Evolutionary conservation across 495 filamentous ascomycete species (phyloP).

Genomic region (Massariosphaeria phaeospora): DNA sequence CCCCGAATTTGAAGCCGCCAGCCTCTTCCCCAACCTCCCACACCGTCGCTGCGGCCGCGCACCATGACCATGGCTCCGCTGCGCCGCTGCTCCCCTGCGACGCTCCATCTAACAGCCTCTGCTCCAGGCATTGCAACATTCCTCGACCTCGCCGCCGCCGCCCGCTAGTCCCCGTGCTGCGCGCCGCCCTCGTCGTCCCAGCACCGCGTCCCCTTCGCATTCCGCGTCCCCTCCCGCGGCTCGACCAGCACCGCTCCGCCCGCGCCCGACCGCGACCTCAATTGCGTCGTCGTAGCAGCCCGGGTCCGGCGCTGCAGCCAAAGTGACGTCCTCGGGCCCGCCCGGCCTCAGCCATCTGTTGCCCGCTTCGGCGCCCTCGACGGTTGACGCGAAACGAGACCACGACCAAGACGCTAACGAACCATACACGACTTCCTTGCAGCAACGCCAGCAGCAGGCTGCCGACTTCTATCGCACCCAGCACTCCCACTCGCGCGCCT

Average conservation of each 20-base stretch:
- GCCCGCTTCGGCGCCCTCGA: constrained; percentile 4
- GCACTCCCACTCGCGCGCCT: constrained; percentile 43
- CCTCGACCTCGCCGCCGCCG: constrained; percentile 18
- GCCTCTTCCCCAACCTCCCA: constrained; percentile 30
- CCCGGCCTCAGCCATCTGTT: constrained; percentile 33
- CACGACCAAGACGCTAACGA: constrained; percentile 50
- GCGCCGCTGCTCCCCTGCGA: constrained; percentile 27
- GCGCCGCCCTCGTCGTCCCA: not conserved
- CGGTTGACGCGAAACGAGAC: constrained; percentile 52
- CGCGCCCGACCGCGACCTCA: constrained; percentile 2
- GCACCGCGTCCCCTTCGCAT: not conserved
- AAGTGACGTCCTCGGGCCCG: constrained; percentile 31
- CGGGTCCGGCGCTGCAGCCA: constrained; percentile 21
- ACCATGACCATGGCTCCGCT: constrained; percentile 15
- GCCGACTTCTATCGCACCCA: constrained; percentile 33
- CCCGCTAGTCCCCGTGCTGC: constrained; percentile 23
- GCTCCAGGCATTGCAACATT: constrained; percentile 27
- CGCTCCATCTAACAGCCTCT: constrained; percentile 19
- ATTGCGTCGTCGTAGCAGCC: constrained; percentile 10
- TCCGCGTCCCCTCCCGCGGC: not conserved
- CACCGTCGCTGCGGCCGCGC: not conserved
- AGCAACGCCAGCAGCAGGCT: constrained; percentile 55
- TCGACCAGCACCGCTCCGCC: not conserved
- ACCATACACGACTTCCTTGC: constrained; percentile 49
- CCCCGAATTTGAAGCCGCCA: constrained; percentile 14